Percentiles rank a stretch among this genome's conserved stretches.
These are phyloP conservation scores for Taiwanofungus camphoratus DNA, from an alignment of 1,284 basidiomycete species.

Conservation along the genomic window DNA sequence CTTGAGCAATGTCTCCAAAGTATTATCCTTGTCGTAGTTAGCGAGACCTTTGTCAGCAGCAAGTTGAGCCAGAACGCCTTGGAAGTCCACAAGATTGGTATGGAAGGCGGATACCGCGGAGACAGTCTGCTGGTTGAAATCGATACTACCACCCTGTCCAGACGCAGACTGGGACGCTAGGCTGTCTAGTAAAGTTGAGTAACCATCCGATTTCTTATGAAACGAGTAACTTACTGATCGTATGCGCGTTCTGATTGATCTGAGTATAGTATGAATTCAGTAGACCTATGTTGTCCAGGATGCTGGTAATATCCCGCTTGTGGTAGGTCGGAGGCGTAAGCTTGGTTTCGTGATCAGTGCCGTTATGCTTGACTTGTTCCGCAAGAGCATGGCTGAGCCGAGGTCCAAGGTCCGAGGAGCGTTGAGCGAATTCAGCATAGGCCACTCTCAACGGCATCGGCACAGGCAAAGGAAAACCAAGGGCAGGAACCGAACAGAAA, in stretches of 20 bases:
- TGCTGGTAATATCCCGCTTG: constrained; percentile 15
- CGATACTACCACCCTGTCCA: constrained; percentile 21
- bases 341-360: constrained; percentile 10
- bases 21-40: constrained; percentile 42
- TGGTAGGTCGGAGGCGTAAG: constrained; percentile 8
- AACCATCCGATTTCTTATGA: too few relatives aligned
- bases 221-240: constrained; percentile 21
- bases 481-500: constrained; percentile 14
- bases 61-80: constrained; percentile 31
- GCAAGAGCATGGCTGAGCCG: constrained; percentile 1
- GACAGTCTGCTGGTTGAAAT: constrained; percentile 34
- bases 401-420: constrained; percentile 2
- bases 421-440: constrained; percentile 10
- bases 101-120: constrained; percentile 36
- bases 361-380: constrained; percentile 1
- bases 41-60: constrained; percentile 44
- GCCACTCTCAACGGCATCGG: constrained; percentile 25
- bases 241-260: constrained; percentile 20
- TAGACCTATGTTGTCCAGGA: constrained; percentile 18
- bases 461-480: constrained; percentile 27
- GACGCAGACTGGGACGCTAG: constrained; percentile 10
- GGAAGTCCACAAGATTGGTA: constrained; percentile 33
- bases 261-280: constrained; percentile 22
- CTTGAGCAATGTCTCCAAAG: constrained; percentile 46
- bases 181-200: constrained; percentile 7